Evolutionary conservation across 1,284 basidiomycete species (phyloP).

Genomic region (Albatrellus sp.): DNA sequence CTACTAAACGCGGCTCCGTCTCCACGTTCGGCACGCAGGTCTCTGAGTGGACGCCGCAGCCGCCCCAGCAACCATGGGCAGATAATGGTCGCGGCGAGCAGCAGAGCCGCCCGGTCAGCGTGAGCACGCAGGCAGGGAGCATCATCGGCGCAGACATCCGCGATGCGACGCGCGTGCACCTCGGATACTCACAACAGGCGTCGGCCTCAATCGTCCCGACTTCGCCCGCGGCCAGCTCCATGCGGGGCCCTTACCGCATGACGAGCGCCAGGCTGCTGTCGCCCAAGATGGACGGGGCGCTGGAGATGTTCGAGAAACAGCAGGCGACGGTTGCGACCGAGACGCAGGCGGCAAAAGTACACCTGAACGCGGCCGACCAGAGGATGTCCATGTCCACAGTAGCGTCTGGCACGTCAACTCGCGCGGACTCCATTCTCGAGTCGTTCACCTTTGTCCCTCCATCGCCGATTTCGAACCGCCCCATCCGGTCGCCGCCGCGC

Average conservation of each 20-base stretch:
- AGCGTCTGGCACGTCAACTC: conserved; percentile 51
- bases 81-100: conserved; percentile 20
- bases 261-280: conserved; percentile 49
- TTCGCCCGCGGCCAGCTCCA: conserved; percentile 12
- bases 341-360: conserved; percentile 40
- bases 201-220: conserved; percentile 8
- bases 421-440: conserved; percentile 70
- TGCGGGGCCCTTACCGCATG: conserved; percentile 39
- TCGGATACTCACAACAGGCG: conserved; percentile 29
- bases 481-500: conserved; percentile 58
- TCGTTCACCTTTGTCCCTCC: conserved; percentile 78
- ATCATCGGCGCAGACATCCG: conserved; percentile 41
- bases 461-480: conserved; percentile 67
- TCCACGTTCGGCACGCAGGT: conserved; percentile 23
- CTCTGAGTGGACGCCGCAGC: conserved; percentile 24
- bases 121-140: conserved; percentile 49
- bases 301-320: conserved; percentile 35
- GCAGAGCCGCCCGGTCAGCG: conserved; percentile 37
- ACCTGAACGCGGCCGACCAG: conserved; percentile 24
- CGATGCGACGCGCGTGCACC: conserved; percentile 50
- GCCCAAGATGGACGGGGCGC: conserved; percentile 21
- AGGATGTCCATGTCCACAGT: conserved; percentile 52
- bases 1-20: conserved; percentile 16
- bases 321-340: conserved; percentile 48
- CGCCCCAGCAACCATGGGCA: conserved; percentile 28